Evolutionary conservation across 306 rosid species (phyloP).

Genomic region (Quercus cerris): DNA sequence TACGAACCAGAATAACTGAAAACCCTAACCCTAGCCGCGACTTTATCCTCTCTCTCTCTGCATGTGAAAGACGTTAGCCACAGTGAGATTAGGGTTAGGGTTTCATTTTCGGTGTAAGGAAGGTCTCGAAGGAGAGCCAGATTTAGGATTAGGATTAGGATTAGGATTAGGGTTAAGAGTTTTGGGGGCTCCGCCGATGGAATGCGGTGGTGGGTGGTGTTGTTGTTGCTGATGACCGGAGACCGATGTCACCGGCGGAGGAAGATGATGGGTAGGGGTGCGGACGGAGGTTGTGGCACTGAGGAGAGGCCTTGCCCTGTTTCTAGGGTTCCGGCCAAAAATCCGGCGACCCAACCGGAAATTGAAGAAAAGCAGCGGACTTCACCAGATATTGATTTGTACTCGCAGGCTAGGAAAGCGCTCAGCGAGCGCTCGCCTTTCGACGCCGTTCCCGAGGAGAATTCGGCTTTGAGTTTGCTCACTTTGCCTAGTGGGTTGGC

Average conservation of each 20-base stretch:
- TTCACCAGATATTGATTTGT: conserved; percentile 41
- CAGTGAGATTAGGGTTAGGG: conserved; percentile 32
- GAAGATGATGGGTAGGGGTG: conserved; percentile 61
- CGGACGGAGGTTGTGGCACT: conserved; percentile 43
- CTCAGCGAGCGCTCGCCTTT: conserved; percentile 70
- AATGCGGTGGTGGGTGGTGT: conserved; percentile 36
- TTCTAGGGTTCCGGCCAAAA: conserved; percentile 41
- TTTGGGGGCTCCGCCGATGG: conserved; percentile 59
- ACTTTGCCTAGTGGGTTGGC: conserved; percentile 77
- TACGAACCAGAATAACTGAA: conserved; percentile 63
- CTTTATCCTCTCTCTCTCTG: conserved; percentile 41
- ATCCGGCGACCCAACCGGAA: conserved; percentile 42
- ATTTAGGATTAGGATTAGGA: too few relatives aligned
- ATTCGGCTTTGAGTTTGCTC: conserved; percentile 47
- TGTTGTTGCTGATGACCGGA: conserved; percentile 78
- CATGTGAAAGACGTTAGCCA: conserved; percentile 19
- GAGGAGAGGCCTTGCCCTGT: conserved; percentile 45
- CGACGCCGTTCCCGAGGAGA: conserved; percentile 55
- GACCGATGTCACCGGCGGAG: conserved; percentile 65
- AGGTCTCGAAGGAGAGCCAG: not conserved
- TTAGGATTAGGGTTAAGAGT: not conserved
- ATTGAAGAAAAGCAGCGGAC: conserved; percentile 11
- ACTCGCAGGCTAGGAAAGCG: conserved; percentile 77
- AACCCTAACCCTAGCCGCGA: conserved; percentile 70
- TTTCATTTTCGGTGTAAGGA: not conserved